Evolutionary conservation across 768 basidiomycete genomes (phyloP).

Genomic region (Leccinum aurantiacum): DNA sequence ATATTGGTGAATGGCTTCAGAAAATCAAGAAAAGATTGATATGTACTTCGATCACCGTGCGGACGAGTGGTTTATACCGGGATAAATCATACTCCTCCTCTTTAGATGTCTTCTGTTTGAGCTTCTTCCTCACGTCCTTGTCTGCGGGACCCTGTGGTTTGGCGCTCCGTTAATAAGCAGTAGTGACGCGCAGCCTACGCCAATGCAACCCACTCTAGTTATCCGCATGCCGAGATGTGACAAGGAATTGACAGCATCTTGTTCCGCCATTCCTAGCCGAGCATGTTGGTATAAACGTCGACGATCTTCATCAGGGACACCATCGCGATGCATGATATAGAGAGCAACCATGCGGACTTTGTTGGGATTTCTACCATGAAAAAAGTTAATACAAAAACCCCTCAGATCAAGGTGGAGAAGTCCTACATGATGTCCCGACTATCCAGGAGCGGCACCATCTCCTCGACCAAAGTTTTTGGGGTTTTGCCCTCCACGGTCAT

Average conservation of each 20-base stretch:
- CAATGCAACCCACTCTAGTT: constrained; percentile 57
- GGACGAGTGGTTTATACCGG: constrained; percentile 83
- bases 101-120: constrained; percentile 69
- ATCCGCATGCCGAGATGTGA: constrained; percentile 81
- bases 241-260: constrained; percentile 91
- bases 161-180: background rate
- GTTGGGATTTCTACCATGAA: constrained; percentile 64
- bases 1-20: background rate
- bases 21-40: background rate
- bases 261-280: constrained; percentile 79
- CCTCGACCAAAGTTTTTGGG: constrained; percentile 94
- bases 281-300: constrained; percentile 95
- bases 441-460: constrained; percentile 97
- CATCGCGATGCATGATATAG: constrained; percentile 92
- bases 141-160: constrained; percentile 63
- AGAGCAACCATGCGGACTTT: constrained; percentile 97
- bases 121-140: constrained; percentile 74
- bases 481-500: constrained; percentile 87
- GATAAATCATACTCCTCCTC: constrained; percentile 99
- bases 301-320: constrained; percentile 97
- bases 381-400: background rate
- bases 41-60: constrained; percentile 77
- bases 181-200: background rate
- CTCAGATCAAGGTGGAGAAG: constrained; percentile 5
- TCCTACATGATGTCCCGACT: constrained; percentile 78